Conservation (phyloP, 2,329 filamentous ascomycete species). For the Clarireedia hainanense region DNA sequence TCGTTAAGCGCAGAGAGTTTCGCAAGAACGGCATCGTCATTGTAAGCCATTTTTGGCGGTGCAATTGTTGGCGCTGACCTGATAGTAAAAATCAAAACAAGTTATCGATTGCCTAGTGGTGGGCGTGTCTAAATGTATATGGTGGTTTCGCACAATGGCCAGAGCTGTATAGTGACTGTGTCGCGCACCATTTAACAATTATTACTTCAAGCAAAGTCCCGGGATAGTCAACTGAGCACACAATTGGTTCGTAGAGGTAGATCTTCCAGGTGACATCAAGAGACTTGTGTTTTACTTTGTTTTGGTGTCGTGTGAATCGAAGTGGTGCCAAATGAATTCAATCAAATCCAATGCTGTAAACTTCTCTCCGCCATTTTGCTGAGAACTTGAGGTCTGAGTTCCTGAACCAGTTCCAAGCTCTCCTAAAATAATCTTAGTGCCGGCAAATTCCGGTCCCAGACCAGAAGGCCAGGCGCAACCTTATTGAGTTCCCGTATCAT, state of each 20-base stretch:
- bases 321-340: no score
- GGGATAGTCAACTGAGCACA: no score
- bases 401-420: not conserved
- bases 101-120: not conserved
- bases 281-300: no score
- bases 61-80: not conserved
- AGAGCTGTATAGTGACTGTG: not conserved
- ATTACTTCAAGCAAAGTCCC: no score
- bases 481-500: not conserved
- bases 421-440: constrained; percentile 7
- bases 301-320: no score
- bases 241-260: no score
- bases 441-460: constrained; percentile 4
- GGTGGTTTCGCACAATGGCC: not conserved
- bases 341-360: not conserved
- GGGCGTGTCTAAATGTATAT: not conserved
- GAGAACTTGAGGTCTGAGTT: not conserved
- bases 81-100: not conserved
- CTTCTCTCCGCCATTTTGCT: not conserved
- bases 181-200: no score
- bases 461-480: not conserved
- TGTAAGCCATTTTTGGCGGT: constrained; percentile 68
- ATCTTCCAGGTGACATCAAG: no score
- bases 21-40: constrained; percentile 87
- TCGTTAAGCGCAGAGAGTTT: constrained; percentile 95